Evolutionary conservation across 2,329 filamentous ascomycete species (phyloP).

Genomic region (Pseudocercospora ulei): DNA sequence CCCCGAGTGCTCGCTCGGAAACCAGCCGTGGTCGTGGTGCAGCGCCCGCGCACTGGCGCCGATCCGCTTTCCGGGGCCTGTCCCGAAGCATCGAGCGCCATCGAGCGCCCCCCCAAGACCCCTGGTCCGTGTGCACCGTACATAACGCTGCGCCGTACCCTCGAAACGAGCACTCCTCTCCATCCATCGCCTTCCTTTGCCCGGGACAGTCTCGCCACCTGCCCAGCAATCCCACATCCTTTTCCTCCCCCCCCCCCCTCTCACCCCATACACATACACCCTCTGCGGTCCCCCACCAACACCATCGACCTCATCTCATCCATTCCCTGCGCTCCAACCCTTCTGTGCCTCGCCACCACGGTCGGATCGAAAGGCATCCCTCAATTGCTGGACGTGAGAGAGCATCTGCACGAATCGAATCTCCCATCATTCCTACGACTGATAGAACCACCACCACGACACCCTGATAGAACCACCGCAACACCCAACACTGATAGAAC

Average conservation of each 20-base stretch:
- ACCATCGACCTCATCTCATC: conserved; percentile 13
- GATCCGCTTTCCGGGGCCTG: conserved; percentile 19
- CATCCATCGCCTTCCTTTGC: conserved; percentile 15
- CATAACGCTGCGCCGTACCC: conserved; percentile 22
- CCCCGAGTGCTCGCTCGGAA: conserved; percentile 24
- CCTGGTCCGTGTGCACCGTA: conserved; percentile 25
- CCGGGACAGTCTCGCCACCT: conserved; percentile 32
- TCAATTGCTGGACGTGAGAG: conserved; percentile 4
- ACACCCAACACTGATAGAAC: too few species aligned
- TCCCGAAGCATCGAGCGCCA: conserved; percentile 22
- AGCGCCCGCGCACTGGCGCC: conserved; percentile 22
- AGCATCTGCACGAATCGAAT: neutral
- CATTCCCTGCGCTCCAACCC: conserved; percentile 9
- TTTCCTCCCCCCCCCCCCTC: conserved; percentile 18
- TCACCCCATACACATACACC: conserved; percentile 11
- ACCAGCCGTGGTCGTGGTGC: conserved; percentile 20
- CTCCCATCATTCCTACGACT: neutral
- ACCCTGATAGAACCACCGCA: conserved; percentile 4
- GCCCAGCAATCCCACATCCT: conserved; percentile 24
- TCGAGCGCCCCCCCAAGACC: conserved; percentile 20
- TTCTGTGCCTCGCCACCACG: conserved; percentile 33
- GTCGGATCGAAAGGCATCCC: conserved; percentile 13
- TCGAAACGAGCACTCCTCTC: conserved; percentile 9
- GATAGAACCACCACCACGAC: conserved; percentile 12
- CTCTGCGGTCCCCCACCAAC: conserved; percentile 3